A percentile compares a stretch with the other conserved stretches of the same genome.
Evolutionary conservation across 164 flowering plant species (phyloP).

Genomic region (Vitis riparia): DNA sequence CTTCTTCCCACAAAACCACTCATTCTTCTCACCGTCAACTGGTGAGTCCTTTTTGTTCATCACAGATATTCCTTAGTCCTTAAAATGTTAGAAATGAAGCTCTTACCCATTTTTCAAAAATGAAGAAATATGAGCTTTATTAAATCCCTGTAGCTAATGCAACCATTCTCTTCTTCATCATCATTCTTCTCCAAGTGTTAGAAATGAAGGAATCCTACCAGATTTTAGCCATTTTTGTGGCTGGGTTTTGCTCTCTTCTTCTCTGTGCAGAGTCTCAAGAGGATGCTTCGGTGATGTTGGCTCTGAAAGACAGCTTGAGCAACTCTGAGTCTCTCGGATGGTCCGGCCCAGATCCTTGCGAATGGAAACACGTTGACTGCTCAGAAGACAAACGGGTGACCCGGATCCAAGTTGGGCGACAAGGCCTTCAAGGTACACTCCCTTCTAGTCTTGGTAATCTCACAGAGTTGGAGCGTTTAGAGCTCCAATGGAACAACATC

Average conservation of each 20-base stretch:
- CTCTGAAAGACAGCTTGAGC: conserved; percentile 41
- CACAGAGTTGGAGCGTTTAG: conserved; percentile 54
- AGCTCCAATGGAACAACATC: conserved; percentile 63
- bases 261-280: conserved; percentile 9
- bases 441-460: conserved; percentile 51
- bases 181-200: too few relatives aligned
- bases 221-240: conserved; percentile 8
- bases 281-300: conserved; percentile 55
- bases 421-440: conserved; percentile 53
- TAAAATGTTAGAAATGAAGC: too few relatives aligned
- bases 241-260: conserved; percentile 10
- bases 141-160: too few relatives aligned
- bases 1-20: too few relatives aligned
- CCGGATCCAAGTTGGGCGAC: conserved; percentile 70
- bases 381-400: conserved; percentile 43
- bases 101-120: too few relatives aligned
- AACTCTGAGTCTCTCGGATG: conserved; percentile 47
- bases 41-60: too few relatives aligned
- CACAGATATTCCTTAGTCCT: too few relatives aligned
- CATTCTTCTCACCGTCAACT: too few relatives aligned
- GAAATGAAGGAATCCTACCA: neutral
- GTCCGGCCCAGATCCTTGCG: conserved; percentile 74
- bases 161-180: too few relatives aligned
- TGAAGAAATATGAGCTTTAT: too few relatives aligned
- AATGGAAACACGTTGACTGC: conserved; percentile 69